Evolutionary conservation across 345 rosid species (phyloP).

Genomic region (Atalantia buxifolia): DNA sequence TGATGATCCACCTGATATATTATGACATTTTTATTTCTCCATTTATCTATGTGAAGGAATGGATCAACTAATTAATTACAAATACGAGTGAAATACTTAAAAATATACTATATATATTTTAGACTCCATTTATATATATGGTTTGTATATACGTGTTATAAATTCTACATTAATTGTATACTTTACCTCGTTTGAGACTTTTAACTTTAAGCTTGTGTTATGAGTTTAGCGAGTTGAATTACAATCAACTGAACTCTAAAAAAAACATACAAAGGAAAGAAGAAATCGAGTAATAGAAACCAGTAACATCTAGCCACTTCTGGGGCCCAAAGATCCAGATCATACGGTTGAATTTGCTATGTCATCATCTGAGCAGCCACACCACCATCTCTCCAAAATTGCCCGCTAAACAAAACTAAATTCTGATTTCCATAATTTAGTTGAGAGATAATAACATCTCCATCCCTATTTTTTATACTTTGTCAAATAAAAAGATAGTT

Average conservation of each 20-base stretch:
- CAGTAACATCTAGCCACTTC: neutral
- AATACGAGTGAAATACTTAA: neutral
- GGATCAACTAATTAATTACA: neutral
- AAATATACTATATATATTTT: neutral
- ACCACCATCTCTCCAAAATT: neutral
- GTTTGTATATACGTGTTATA: neutral
- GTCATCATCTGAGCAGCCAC: neutral
- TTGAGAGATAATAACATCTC: neutral
- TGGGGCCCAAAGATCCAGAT: neutral
- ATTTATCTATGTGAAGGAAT: neutral
- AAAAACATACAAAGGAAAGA: no score
- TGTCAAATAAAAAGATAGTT: no score
- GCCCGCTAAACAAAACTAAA: conserved; percentile 4
- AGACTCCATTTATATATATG: neutral
- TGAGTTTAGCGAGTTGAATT: neutral
- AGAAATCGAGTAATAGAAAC: neutral
- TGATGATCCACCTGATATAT: neutral
- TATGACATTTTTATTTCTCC: neutral
- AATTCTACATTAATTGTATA: no score
- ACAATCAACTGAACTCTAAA: neutral
- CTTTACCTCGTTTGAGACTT: neutral
- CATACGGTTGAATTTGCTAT: neutral
- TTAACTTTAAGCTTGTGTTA: neutral
- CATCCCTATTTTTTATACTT: no score
- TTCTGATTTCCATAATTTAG: conserved; percentile 6